Evolutionary conservation across 148 eudicot species (phyloP).

Genomic region (Bassia scoparia): DNA sequence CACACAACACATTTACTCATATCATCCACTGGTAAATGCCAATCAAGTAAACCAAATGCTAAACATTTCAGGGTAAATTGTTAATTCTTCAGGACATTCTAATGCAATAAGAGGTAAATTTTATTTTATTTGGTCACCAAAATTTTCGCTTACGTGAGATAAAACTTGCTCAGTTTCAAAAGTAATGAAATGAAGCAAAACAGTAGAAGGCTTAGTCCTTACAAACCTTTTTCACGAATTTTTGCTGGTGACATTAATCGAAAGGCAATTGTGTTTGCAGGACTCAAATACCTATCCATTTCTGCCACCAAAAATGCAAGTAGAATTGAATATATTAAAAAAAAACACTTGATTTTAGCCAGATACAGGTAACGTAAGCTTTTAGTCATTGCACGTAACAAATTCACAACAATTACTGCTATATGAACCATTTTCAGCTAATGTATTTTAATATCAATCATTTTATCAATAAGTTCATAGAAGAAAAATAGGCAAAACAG

Average conservation of each 20-base stretch:
- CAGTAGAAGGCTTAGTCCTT: neutral
- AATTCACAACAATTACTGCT: neutral
- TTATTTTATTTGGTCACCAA: too few relatives aligned
- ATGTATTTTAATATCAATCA: too few relatives aligned
- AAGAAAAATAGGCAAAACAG: too few relatives aligned
- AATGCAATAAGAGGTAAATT: too few relatives aligned
- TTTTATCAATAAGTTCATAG: too few relatives aligned
- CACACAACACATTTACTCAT: too few relatives aligned
- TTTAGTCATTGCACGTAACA: neutral
- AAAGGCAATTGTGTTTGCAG: conserved; percentile 59
- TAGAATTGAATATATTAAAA: neutral
- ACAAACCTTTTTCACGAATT: conserved; percentile 84
- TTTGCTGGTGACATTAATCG: conserved; percentile 85
- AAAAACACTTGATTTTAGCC: neutral
- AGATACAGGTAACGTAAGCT: neutral
- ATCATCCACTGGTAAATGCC: too few relatives aligned
- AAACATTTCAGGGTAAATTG: too few relatives aligned
- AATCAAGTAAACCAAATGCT: too few relatives aligned
- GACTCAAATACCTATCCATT: conserved; percentile 77
- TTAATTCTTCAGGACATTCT: too few relatives aligned
- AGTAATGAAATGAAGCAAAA: neutral
- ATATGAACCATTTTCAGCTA: too few relatives aligned
- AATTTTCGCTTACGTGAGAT: too few relatives aligned
- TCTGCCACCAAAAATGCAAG: conserved; percentile 38
- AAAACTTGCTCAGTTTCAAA: neutral